A percentile compares a stretch with the other conserved stretches of the same genome.
These are phyloP conservation scores for Kingdonia uniflora DNA, from an alignment of 164 flowering plant species.

Conservation along the genomic window DNA sequence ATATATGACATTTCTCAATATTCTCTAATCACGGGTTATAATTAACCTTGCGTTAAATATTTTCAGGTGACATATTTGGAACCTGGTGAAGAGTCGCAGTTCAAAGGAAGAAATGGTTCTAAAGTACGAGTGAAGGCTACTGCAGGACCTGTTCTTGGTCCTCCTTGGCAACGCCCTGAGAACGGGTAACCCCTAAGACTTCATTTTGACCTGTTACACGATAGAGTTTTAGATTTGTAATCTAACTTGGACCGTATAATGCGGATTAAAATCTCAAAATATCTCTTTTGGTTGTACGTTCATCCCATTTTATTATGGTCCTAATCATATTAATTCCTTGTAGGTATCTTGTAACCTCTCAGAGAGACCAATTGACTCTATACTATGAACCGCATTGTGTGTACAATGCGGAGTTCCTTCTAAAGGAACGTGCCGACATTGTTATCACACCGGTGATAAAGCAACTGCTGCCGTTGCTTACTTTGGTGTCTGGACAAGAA, in stretches of 20 bases:
- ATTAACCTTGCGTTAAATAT: background rate
- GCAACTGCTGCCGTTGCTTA: conserved; percentile 67
- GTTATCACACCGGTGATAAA: conserved; percentile 89
- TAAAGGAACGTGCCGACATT: conserved; percentile 62
- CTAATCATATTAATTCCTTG: conserved; percentile 1
- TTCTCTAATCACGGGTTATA: no score
- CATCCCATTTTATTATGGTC: background rate
- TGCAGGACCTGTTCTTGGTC: conserved; percentile 88
- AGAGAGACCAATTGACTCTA: conserved; percentile 43
- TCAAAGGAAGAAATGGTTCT: conserved; percentile 44
- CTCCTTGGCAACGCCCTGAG: conserved; percentile 98
- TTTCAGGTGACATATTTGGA: conserved; percentile 72
- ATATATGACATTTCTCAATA: no score
- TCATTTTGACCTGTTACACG: no score
- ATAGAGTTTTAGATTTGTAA: no score
- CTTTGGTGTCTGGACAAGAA: conserved; percentile 94
- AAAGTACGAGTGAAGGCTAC: conserved; percentile 55
- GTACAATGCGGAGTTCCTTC: conserved; percentile 38
- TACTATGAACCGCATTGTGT: conserved; percentile 95
- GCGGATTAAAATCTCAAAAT: no score
- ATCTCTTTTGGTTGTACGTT: no score
- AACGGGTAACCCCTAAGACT: conserved; percentile 62
- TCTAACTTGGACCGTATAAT: no score
- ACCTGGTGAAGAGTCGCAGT: conserved; percentile 66
- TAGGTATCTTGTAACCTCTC: conserved; percentile 61